phyloP scores from a whole-genome alignment of 352 stramenopile species.

The Thalassiosira livingstoniorum region DNA sequence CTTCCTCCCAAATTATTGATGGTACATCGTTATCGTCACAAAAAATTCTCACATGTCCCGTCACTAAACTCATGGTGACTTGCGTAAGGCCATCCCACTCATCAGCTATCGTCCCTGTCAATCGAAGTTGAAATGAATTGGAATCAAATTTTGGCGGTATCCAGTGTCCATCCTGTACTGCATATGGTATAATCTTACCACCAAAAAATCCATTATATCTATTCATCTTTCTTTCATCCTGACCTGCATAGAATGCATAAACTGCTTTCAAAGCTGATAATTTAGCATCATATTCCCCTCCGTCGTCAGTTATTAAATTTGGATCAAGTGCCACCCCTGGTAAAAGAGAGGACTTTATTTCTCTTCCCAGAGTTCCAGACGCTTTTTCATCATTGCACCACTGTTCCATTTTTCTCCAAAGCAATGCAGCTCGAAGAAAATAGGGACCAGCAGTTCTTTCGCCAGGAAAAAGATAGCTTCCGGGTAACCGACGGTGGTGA shows the following conservation, averaged over 20 bases:
- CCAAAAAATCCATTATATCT: no score
- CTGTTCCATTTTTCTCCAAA: conserved; percentile 65
- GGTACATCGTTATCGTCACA: no score
- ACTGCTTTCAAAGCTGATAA: conserved; percentile 55
- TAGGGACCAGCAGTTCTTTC: conserved; percentile 43
- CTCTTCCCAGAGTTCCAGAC: conserved; percentile 13
- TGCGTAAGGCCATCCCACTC: no score
- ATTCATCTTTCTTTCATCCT: no score
- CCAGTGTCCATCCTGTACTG: no score
- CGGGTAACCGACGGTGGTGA: background rate
- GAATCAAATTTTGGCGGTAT: no score
- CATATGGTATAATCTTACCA: no score
- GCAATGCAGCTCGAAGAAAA: conserved; percentile 56
- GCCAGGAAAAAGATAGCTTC: background rate
- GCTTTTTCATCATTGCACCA: conserved; percentile 48
- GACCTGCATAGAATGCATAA: conserved; percentile 63
- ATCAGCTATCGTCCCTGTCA: no score
- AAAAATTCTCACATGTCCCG: no score
- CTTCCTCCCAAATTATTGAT: no score
- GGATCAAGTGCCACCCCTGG: conserved; percentile 24
- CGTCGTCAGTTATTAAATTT: background rate
- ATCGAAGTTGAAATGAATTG: no score
- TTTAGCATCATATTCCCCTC: conserved; percentile 8
- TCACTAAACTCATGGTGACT: no score
- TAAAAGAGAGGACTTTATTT: conserved; percentile 25